Percentiles rank a stretch among this genome's conserved stretches.
Evolutionary conservation across 768 basidiomycete species (phyloP).

Genomic region (Cyclocybe cylindracea): DNA sequence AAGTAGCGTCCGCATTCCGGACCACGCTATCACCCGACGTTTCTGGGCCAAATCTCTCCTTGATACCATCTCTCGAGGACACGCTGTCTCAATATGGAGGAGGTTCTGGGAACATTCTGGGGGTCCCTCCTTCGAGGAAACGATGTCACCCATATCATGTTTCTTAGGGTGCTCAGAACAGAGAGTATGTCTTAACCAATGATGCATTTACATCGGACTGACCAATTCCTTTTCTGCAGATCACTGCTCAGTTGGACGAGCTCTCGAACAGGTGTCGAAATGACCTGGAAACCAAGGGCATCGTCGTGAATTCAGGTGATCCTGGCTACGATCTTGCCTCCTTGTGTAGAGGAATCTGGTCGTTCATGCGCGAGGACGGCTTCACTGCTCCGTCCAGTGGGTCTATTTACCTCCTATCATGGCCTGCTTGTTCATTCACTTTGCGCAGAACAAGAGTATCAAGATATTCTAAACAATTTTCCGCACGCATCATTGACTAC

Average conservation of each 20-base stretch:
- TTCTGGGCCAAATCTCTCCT: slow-evolving; percentile 54
- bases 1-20: neutral
- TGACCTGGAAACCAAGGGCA: slow-evolving; percentile 30
- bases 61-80: slow-evolving; percentile 41
- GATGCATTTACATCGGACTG: neutral
- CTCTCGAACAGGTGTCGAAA: slow-evolving; percentile 41
- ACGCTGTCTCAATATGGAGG: slow-evolving; percentile 42
- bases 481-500: slow-evolving; percentile 58
- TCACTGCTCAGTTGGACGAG: slow-evolving; percentile 37
- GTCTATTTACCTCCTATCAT: slow-evolving; percentile 9
- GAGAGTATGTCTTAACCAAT: slow-evolving; percentile 32
- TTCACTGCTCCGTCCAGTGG: slow-evolving; percentile 46
- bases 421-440: neutral
- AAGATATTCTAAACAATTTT: slow-evolving; percentile 52
- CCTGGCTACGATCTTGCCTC: slow-evolving; percentile 31
- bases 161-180: slow-evolving; percentile 48
- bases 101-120: slow-evolving; percentile 10
- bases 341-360: slow-evolving; percentile 46
- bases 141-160: slow-evolving; percentile 50
- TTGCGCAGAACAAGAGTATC: slow-evolving; percentile 36
- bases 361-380: slow-evolving; percentile 50
- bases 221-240: slow-evolving; percentile 28
- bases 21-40: slow-evolving; percentile 25
- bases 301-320: slow-evolving; percentile 27
- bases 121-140: slow-evolving; percentile 39